These are phyloP conservation scores for Mycena amicta DNA, from an alignment of 768 basidiomycete species.

Conservation along the genomic window DNA sequence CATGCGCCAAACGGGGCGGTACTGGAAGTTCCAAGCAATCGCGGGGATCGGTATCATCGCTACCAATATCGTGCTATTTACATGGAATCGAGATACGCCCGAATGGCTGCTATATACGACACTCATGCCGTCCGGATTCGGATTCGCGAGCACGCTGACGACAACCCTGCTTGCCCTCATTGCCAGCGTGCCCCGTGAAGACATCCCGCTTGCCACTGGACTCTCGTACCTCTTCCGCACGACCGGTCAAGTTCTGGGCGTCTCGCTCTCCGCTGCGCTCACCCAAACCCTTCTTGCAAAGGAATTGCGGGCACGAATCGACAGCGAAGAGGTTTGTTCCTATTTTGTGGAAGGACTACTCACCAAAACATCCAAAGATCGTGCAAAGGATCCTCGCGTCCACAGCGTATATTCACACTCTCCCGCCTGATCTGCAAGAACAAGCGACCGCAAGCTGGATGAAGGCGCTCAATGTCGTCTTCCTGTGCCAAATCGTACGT, in stretches of 20 bases:
- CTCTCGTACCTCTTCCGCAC: conserved; percentile 75
- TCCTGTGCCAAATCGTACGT: conserved; percentile 1
- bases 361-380: neutral
- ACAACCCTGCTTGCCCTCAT: conserved; percentile 65
- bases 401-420: neutral
- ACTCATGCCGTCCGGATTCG: conserved; percentile 46
- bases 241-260: conserved; percentile 76
- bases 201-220: conserved; percentile 69
- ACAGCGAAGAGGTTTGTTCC: conserved; percentile 53
- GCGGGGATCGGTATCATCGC: conserved; percentile 11
- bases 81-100: conserved; percentile 17
- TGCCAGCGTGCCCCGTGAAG: conserved; percentile 54
- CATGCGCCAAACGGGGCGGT: conserved; percentile 27
- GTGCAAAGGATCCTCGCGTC: neutral
- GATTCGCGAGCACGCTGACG: conserved; percentile 56
- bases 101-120: conserved; percentile 23
- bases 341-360: too few species aligned
- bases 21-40: conserved; percentile 20
- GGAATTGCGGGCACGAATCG: conserved; percentile 58
- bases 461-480: neutral
- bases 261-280: conserved; percentile 63
- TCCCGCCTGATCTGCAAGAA: neutral
- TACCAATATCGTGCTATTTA: conserved; percentile 10
- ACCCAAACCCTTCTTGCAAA: conserved; percentile 59
- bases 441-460: neutral